Conservation (phyloP, 768 basidiomycete species). For the Postia placenta region DNA sequence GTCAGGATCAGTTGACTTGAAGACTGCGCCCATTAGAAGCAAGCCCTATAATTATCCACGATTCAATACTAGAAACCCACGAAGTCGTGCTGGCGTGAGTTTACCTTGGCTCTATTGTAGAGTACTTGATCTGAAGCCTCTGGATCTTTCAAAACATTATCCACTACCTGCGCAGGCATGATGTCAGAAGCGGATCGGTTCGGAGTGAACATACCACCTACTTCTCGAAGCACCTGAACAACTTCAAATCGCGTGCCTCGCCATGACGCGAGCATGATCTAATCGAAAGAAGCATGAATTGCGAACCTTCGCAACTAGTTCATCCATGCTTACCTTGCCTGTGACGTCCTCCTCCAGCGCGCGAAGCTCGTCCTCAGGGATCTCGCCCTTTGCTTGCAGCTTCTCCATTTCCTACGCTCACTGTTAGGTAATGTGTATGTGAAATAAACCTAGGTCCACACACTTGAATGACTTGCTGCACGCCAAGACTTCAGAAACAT, state of each 20-base stretch:
- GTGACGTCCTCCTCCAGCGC: constrained; percentile 91
- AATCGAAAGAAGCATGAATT: not conserved
- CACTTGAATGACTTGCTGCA: constrained; percentile 65
- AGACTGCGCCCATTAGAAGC: constrained; percentile 84
- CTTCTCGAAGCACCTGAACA: constrained; percentile 80
- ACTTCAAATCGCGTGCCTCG: constrained; percentile 95
- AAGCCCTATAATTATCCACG: constrained; percentile 48
- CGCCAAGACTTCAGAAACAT: constrained; percentile 46
- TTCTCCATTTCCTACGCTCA: constrained; percentile 77
- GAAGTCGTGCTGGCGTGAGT: constrained; percentile 4
- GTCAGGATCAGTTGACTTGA: constrained; percentile 80
- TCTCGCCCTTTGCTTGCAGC: constrained; percentile 82
- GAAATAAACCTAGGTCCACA: not conserved
- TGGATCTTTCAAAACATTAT: constrained; percentile 79
- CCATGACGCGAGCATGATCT: constrained; percentile 97
- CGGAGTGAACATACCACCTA: constrained; percentile 11
- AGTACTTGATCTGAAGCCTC: constrained; percentile 65
- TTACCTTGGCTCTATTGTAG: constrained; percentile 80
- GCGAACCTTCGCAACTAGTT: too few relatives aligned
- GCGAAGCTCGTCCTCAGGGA: constrained; percentile 77
- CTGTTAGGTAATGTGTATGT: constrained; percentile 15
- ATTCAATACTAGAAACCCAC: constrained; percentile 1
- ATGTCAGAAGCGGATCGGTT: constrained; percentile 5
- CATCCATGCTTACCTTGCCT: constrained; percentile 56
- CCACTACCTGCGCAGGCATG: constrained; percentile 54